Conservation (phyloP, 345 rosid species). For the Populus pruinosa region DNA sequence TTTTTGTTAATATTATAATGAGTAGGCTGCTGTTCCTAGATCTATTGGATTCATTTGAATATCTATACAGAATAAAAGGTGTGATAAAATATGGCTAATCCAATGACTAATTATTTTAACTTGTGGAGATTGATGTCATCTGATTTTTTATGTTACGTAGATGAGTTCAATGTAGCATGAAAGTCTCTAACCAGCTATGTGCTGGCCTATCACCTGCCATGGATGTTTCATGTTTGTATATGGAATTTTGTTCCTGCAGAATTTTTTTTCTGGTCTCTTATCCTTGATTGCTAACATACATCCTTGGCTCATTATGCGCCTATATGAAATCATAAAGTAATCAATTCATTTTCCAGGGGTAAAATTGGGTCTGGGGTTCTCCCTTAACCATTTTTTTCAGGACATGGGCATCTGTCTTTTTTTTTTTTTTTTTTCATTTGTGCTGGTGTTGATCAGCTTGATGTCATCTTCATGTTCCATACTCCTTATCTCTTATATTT, state of each 20-base stretch:
- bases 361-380: not conserved
- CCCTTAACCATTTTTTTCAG: not conserved
- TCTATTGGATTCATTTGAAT: not conserved
- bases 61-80: not conserved
- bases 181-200: not conserved
- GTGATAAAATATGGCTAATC: too few relatives aligned
- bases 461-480: not conserved
- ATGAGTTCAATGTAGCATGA: not conserved
- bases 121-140: not conserved
- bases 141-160: not conserved
- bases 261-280: not conserved
- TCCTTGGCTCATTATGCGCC: not conserved
- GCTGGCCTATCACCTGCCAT: not conserved
- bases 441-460: not conserved
- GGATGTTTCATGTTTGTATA: not conserved
- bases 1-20: not conserved
- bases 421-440: not conserved
- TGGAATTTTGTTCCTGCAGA: not conserved
- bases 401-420: not conserved
- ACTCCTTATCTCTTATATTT: not conserved
- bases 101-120: not conserved
- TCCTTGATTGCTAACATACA: not conserved
- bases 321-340: not conserved
- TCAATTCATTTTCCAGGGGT: not conserved
- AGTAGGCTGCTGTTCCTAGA: not conserved